phyloP scores from a whole-genome alignment of 2,329 filamentous ascomycete species.

The Diaporthe nobilis region DNA sequence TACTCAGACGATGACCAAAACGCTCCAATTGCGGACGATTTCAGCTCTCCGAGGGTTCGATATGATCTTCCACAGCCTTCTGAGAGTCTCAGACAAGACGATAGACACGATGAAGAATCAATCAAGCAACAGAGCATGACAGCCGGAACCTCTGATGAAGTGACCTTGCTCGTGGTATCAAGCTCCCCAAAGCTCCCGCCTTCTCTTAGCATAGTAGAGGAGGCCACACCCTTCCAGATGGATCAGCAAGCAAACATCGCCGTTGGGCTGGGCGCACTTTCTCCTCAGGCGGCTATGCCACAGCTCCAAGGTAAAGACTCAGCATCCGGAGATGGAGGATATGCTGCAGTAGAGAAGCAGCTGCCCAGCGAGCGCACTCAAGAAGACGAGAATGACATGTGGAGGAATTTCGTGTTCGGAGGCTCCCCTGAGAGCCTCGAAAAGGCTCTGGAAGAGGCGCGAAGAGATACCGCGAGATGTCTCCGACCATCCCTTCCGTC shows the following conservation, averaged over 20 bases:
- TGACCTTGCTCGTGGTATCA: background rate
- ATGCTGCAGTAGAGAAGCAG: background rate
- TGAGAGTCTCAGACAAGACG: background rate
- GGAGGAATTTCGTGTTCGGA: slow-evolving; percentile 48
- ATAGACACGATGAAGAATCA: background rate
- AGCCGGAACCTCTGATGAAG: slow-evolving; percentile 11
- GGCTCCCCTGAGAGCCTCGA: slow-evolving; percentile 40
- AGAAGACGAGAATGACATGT: slow-evolving; percentile 44
- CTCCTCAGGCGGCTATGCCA: too few species aligned
- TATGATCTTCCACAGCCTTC: background rate
- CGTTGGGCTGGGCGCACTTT: background rate
- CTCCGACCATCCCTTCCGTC: slow-evolving; percentile 42
- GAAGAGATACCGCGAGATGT: slow-evolving; percentile 42
- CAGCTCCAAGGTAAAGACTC: background rate
- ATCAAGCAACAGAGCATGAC: too few species aligned
- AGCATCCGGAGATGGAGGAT: slow-evolving; percentile 37
- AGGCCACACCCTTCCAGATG: background rate
- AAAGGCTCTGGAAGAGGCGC: slow-evolving; percentile 44
- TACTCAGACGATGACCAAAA: background rate
- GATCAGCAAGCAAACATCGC: background rate
- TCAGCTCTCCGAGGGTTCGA: background rate
- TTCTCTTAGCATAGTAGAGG: too few species aligned
- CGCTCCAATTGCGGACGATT: background rate
- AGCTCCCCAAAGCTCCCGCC: slow-evolving; percentile 7
- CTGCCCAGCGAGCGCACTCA: background rate